These are phyloP conservation scores for Monosporozyma unispora DNA, from an alignment of 805 yeast genomes.

Conservation along the genomic window DNA sequence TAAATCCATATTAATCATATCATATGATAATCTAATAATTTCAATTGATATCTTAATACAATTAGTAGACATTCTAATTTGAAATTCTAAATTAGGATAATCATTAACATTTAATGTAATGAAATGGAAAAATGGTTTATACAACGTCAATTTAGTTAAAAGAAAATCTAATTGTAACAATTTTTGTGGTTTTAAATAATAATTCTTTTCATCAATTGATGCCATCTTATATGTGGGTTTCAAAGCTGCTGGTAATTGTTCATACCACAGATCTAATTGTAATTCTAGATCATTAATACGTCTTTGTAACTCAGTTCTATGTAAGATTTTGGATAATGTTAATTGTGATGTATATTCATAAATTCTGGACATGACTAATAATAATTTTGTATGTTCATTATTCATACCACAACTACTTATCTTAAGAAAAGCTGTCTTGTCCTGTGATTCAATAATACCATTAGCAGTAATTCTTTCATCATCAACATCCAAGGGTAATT, in stretches of 20 bases:
- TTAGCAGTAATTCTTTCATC: conserved; percentile 71
- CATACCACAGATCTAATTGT: conserved; percentile 65
- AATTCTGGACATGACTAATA: conserved; percentile 43
- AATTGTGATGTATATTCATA: conserved; percentile 8
- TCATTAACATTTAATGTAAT: conserved; percentile 24
- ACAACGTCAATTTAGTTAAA: conserved; percentile 71
- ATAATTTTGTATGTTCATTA: conserved; percentile 71
- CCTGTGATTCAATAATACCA: conserved; percentile 35
- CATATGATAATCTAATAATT: conserved; percentile 72
- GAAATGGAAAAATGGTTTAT: conserved; percentile 83
- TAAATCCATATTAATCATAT: conserved; percentile 63
- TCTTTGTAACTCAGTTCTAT: conserved; percentile 8
- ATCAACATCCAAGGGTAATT: conserved; percentile 72
- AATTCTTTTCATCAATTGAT: conserved; percentile 36
- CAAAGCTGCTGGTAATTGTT: conserved; percentile 58
- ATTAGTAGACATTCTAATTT: conserved; percentile 66
- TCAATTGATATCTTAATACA: conserved; percentile 79
- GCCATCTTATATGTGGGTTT: conserved; percentile 44
- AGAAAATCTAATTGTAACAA: conserved; percentile 61
- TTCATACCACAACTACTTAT: conserved; percentile 67
- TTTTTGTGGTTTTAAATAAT: conserved; percentile 64
- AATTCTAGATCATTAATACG: conserved; percentile 53
- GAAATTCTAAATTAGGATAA: conserved; percentile 45
- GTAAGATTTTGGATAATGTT: conserved; percentile 4
- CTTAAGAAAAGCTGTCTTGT: neutral